Evolutionary conservation across 306 rosid genomes (phyloP), one percentile per base, ranked within the genome.

Genomic region (Pyrus bretschneideri): DNA sequence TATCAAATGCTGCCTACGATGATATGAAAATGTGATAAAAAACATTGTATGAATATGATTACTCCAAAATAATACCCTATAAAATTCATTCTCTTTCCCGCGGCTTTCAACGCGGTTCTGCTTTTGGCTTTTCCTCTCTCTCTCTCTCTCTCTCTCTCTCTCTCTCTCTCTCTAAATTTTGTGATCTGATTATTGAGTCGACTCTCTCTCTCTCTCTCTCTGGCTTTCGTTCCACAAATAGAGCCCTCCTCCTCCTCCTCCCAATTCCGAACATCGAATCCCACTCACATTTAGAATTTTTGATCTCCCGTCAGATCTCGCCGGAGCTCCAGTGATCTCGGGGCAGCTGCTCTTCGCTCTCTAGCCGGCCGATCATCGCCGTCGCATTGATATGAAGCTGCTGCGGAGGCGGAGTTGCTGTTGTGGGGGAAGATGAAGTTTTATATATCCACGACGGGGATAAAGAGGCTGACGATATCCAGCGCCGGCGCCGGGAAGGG

Each of bases 361-460:
- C 10, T 72, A 27, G 45, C 52, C 23, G 19, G 19, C 54, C 11
- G 27, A 73, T 35, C 76, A 2, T 17, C 31, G 71, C 49, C 40
- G 42, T 77, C 80, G 84, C 70, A 27, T 81, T 74, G 86, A 82
- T 49, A 49, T 74, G 65, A 51, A 79, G 69, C 9, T 27, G 21
- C 33, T 42, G 62, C 4, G 8, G 40, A 11, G 67, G 27, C 15
- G n/a, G 9, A 62, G 62, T 2, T 33, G 27, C 44, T 17, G 9
- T 30, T 14, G 49, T 63, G 23, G 69, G 2, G 40, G 81, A 81
- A 68, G 70, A 91, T 93, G 98, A 93, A 91, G 91, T 89, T 88
- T 69, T 93, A 89, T 72, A 91, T 91, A 78, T 93, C 96, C 10
- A 63, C 97, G 13, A 88, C 83, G 74, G 96, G 96, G 59, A 88